Conservation (phyloP, 2,329 filamentous ascomycete species). For the Colletotrichum tamarilloi region DNA sequence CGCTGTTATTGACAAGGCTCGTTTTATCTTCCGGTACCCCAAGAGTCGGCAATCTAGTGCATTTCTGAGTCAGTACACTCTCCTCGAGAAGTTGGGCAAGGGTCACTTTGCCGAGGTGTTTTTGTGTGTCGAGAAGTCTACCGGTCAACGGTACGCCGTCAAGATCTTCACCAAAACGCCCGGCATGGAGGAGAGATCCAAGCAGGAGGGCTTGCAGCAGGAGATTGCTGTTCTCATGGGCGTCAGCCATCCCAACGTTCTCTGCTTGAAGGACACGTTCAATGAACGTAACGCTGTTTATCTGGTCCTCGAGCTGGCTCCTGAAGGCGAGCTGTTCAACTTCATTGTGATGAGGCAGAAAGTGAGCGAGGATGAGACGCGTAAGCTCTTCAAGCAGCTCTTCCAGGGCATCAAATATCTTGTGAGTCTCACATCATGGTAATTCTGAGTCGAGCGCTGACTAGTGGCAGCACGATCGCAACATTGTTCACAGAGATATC, state of each 20-base stretch:
- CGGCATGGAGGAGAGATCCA: conserved; percentile 84
- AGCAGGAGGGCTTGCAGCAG: conserved; percentile 88
- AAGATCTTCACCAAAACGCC: conserved; percentile 93
- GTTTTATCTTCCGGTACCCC: conserved; percentile 94
- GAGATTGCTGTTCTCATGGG: conserved; percentile 97
- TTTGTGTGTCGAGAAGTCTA: conserved; percentile 86
- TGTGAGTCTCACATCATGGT: conserved; percentile 63
- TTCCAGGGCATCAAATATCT: conserved; percentile 96
- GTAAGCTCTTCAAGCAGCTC: conserved; percentile 89
- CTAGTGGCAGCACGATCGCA: conserved; percentile 83
- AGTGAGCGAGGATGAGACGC: conserved; percentile 83
- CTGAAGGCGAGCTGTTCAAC: conserved; percentile 96
- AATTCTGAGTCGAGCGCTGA: conserved; percentile 41
- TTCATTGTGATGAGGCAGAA: conserved; percentile 92
- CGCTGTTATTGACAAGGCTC: conserved; percentile 83
- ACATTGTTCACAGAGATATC: conserved; percentile 97
- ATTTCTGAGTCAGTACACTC: conserved; percentile 87
- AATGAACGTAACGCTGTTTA: conserved; percentile 93
- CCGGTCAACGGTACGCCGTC: conserved; percentile 86
- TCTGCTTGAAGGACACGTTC: conserved; percentile 95
- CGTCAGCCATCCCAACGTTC: conserved; percentile 92
- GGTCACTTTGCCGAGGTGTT: conserved; percentile 97
- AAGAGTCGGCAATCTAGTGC: conserved; percentile 77
- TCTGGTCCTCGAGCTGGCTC: conserved; percentile 87
- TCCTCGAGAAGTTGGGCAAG: conserved; percentile 88